Evolutionary conservation across 306 rosid species (phyloP), one percentile per base, ranked within the genome.

Genomic region (Prosopis cineraria): DNA sequence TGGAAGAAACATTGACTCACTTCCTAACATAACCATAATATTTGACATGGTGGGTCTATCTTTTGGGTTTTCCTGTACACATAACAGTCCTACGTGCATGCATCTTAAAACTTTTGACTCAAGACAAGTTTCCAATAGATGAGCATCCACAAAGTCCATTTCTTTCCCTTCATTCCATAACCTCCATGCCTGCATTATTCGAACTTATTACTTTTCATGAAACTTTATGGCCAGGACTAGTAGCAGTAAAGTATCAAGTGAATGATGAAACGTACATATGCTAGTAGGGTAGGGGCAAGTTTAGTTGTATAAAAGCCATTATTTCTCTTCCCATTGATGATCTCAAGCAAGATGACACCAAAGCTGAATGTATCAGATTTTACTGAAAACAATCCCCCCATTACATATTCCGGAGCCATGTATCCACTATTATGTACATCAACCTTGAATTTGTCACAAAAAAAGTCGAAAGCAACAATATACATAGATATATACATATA

Each of bases 291-390:
- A 2, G 72, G 81, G 39, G 89, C 81, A 68, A 81, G 87, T 56
- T 83, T 79, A 2, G 83, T 84, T 24, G 52, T 47, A 78, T 84
- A 60, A 47, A 85, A 86, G 13, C 90, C 84, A n/a, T 20, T 84
- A 4, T 81, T 90, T 71, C 71, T 86, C 52, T 84, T 90, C 6
- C 94, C 88, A 1, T 79, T 79, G 12, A 90, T 77, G 45, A 86
- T 84, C 81, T 90, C 92, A 30, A 86, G 89, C 65, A 88, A 53
- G 40, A 90, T 70, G 16, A 90, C 85, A 2, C 94, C 89, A n/a
- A 90, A 90, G 72, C 90, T 88, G 84, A 84, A 90, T 2, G 84
- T 87, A 78, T 90, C 90, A 0, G 91, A 90, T 70, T 90, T 90
- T 4, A 80, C 72, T 0, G 89, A 85, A 72, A 88, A 90, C 17